Conservation (phyloP, 179 eudicot species). For the Amaranthus tricolor region DNA sequence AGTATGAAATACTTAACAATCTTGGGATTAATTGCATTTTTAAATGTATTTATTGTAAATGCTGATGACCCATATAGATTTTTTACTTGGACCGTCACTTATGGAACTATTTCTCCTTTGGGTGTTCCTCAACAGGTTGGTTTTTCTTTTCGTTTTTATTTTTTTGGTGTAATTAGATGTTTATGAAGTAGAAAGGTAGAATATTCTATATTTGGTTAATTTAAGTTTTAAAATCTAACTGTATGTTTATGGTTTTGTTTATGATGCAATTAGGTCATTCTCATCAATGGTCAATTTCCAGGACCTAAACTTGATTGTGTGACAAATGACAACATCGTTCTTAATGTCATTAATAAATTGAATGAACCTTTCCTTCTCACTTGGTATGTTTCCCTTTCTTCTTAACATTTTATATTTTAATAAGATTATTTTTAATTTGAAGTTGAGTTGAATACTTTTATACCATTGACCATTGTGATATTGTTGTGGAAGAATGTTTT, state of each 20-base stretch:
- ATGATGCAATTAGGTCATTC: slow-evolving; percentile 52
- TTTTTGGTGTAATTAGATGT: neutral
- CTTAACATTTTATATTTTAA: neutral
- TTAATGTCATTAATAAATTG: slow-evolving; percentile 76
- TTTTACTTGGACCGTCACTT: slow-evolving; percentile 79
- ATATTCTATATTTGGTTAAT: neutral
- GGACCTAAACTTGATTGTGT: slow-evolving; percentile 79
- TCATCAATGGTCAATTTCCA: slow-evolving; percentile 92
- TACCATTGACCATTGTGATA: neutral
- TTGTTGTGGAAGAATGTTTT: too few species aligned
- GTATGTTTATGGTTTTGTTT: slow-evolving; percentile 6
- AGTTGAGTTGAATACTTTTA: neutral
- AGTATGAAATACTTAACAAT: slow-evolving; percentile 23
- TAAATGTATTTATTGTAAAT: slow-evolving; percentile 42
- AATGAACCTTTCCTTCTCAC: slow-evolving; percentile 86
- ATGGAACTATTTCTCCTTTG: slow-evolving; percentile 73
- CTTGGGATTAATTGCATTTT: slow-evolving; percentile 34
- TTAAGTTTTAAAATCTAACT: neutral
- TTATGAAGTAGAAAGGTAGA: neutral
- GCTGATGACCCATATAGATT: slow-evolving; percentile 68
- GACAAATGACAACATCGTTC: slow-evolving; percentile 80
- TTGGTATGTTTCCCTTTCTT: slow-evolving; percentile 40
- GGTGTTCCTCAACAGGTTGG: slow-evolving; percentile 75
- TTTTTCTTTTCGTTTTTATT: neutral
- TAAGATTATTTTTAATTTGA: neutral